Evolutionary conservation across 2,329 filamentous ascomycete species (phyloP), one percentile per base, ranked within the genome.

Genomic region (Cercospora beticola): DNA sequence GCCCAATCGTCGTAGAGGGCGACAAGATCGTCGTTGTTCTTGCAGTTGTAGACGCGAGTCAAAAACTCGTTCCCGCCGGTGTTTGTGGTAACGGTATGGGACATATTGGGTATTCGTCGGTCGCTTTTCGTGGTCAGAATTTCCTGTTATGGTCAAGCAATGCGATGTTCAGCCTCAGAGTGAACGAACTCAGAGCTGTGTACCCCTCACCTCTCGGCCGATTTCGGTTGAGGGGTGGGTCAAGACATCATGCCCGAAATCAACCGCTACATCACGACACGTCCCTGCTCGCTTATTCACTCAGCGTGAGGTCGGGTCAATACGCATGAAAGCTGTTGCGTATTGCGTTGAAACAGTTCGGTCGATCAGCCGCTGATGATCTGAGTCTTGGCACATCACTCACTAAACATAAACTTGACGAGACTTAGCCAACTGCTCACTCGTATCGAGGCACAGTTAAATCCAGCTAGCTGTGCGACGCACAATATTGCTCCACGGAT

Each of bases 1-100:
- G 82, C 81, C 82, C 82, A 84, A 71, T 83, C 77, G 54, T 83
- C 79, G 74, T 84, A 84, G 21, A 83, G 69, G 9, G 72, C 71
- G 68, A 78, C 79, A 59, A 79, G 80, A 56, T 82, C 80, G 30
- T 79, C 75, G 5, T 75, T 76, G 67, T 72, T 78, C 23, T 72
- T 74, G 36, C 76, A 75, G 14, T 76, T 76, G 46, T 82, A 82
- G 43, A 79, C 81, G 36, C 80, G 79, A 33, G 75, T 74, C n/a
- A 83, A 77, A 66, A 70, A 62, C 2, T 67, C 58, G 65, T 72
- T 70, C 64, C 60, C 59, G 70, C 66, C 12, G 43, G 64, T 66
- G 46, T 66, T 69, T 43, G 67, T 69, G 9, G 67, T 69, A 23
- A 69, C 64, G 23, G 62, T 16, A 28, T 52, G 23, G 30, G 23